Percentiles rank a stretch among this genome's conserved stretches.
Conservation (phyloP, 805 yeast genomes). For the Starmerella floricola region DNA sequence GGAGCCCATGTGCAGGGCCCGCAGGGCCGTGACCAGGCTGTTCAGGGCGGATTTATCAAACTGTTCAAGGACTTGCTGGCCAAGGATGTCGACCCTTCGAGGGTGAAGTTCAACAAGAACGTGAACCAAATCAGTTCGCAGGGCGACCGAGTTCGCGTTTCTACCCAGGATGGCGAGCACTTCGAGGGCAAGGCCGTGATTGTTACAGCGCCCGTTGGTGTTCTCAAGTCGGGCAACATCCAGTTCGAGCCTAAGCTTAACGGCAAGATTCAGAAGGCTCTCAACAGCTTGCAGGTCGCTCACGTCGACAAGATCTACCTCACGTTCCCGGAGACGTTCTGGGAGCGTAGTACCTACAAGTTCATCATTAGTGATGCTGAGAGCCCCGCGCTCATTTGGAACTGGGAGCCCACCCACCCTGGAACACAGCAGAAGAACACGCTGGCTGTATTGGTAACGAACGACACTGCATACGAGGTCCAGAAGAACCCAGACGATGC, state of each 20-base stretch:
- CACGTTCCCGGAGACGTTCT: slow-evolving; percentile 51
- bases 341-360: slow-evolving; percentile 46
- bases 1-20: slow-evolving; percentile 11
- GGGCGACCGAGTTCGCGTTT: slow-evolving; percentile 16
- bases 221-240: slow-evolving; percentile 18
- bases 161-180: slow-evolving; percentile 15
- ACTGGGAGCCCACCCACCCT: slow-evolving; percentile 39
- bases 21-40: slow-evolving; percentile 23
- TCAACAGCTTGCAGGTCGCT: slow-evolving; percentile 31
- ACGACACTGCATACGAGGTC: slow-evolving; percentile 49
- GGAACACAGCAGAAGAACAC: slow-evolving; percentile 29
- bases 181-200: slow-evolving; percentile 23
- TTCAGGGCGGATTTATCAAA: slow-evolving; percentile 20
- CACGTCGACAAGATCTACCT: slow-evolving; percentile 60
- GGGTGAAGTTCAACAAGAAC: slow-evolving; percentile 14
- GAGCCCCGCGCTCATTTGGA: slow-evolving; percentile 47
- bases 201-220: slow-evolving; percentile 22
- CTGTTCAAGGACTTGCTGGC: slow-evolving; percentile 14
- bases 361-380: slow-evolving; percentile 36
- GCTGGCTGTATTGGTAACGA: slow-evolving; percentile 51
- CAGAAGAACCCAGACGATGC: slow-evolving; percentile 34
- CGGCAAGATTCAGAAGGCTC: slow-evolving; percentile 11
- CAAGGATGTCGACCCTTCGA: slow-evolving; percentile 14
- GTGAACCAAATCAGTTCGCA: slow-evolving; percentile 14
- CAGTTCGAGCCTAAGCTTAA: slow-evolving; percentile 21